Percentiles rank a stretch among this genome's conserved stretches.
Evolutionary conservation across 495 filamentous ascomycete species (phyloP).

Genomic region (Parmelia sp.): DNA sequence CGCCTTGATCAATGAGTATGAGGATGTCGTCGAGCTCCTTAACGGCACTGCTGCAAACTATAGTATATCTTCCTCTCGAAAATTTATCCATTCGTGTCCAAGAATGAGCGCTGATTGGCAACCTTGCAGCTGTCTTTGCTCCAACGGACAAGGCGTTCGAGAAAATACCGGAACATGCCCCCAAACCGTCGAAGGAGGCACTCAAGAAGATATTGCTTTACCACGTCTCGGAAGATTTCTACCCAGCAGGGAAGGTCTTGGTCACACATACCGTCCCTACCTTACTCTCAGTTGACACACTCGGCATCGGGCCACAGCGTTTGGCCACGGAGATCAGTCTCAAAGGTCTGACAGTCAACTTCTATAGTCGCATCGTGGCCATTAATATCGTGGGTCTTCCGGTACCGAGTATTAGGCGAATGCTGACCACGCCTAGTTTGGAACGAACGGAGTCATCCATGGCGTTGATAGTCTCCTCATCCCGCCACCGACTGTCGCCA

Average conservation of each 20-base stretch:
- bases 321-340: slow-evolving; percentile 52
- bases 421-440: slow-evolving; percentile 36
- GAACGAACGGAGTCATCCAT: slow-evolving; percentile 75
- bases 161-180: slow-evolving; percentile 51
- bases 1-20: slow-evolving; percentile 61
- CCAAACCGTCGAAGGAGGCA: slow-evolving; percentile 53
- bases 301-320: slow-evolving; percentile 61
- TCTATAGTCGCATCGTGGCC: slow-evolving; percentile 58
- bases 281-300: slow-evolving; percentile 44
- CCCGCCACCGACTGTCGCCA: slow-evolving; percentile 57
- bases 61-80: slow-evolving; percentile 1
- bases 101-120: background rate
- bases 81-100: background rate
- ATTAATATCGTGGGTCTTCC: slow-evolving; percentile 53
- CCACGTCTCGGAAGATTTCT: slow-evolving; percentile 60
- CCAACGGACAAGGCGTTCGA: slow-evolving; percentile 70
- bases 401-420: background rate
- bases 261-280: slow-evolving; percentile 66
- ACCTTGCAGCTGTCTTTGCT: slow-evolving; percentile 61
- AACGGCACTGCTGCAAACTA: slow-evolving; percentile 62
- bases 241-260: slow-evolving; percentile 52
- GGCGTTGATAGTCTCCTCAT: slow-evolving; percentile 63
- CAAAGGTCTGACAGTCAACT: slow-evolving; percentile 63
- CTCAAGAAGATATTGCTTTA: slow-evolving; percentile 61
- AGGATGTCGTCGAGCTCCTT: slow-evolving; percentile 61